A percentile compares a stretch with the other conserved stretches of the same genome.
phyloP scores from a whole-genome alignment of 345 rosid species.

The Eucalyptus caleyi region DNA sequence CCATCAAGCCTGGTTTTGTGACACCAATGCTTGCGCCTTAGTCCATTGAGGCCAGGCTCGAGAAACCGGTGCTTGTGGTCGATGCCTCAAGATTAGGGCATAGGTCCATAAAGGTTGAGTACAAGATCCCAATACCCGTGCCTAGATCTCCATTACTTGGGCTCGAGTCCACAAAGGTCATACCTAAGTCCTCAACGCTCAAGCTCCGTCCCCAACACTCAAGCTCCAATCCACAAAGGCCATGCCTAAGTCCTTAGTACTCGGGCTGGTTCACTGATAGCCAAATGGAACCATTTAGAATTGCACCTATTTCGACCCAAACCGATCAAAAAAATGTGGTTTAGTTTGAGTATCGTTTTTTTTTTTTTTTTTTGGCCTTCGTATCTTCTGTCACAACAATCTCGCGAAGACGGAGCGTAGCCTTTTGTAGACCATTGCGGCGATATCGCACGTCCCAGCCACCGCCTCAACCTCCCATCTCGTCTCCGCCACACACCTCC shows the following conservation, averaged over 20 bases:
- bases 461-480: too few species aligned
- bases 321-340: accelerated
- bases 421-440: too few species aligned
- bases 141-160: accelerated
- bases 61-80: accelerated
- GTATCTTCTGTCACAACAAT: too few species aligned
- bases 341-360: accelerated
- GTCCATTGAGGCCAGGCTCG: accelerated
- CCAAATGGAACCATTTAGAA: too few species aligned
- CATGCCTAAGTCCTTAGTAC: background rate
- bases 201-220: accelerated
- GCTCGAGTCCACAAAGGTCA: accelerated
- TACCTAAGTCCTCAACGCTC: accelerated
- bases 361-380: too few species aligned
- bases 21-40: background rate
- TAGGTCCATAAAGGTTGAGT: background rate
- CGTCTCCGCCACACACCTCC: too few species aligned
- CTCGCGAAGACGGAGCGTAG: too few species aligned
- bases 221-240: accelerated
- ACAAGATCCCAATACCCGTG: accelerated
- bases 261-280: accelerated
- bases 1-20: accelerated
- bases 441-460: too few species aligned
- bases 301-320: accelerated
- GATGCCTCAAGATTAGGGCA: background rate